Base-by-base conservation (phyloP, 441 rosid genomes). In the Pelargonium australe region DNA sequence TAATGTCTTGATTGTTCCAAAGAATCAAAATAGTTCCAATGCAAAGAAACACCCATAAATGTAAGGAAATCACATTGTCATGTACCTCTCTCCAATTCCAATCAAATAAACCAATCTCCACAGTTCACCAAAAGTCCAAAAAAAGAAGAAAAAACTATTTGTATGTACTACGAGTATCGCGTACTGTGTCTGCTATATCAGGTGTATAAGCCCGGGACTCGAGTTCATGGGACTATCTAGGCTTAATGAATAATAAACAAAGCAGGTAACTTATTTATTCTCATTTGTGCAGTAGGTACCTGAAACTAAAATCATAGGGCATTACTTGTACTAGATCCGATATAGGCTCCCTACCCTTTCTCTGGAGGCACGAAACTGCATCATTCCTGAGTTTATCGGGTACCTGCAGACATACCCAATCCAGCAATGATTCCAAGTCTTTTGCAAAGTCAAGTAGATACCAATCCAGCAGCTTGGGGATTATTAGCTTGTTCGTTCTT, bases 381-480 rank as follows among this genome's bases (percentile, higher is more conserved):
- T 87, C 84, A 73, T 85, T 86, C 25, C 88, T 82, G 9, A 83
- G 74, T 43, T 87, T 89, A 83, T 81, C 84, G 60, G 96, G 98
- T 73, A 90, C 71, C 77, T 92, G 96, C 64, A 88, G 94, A 82
- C 85, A 87, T 62, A 89, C 78, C 98, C 96, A 90, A 72, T 92
- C 96, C 5, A 92, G 87, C 73, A 92, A 77, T 25, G 94, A 92
- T 68, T 85, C 92, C 65, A 80, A 64, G 81, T 92, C 92, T 75
- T 92, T 92, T 14, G 96, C 92, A 76, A 90, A 89, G 81, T 92
- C 97, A 7, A 84, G 88, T 67, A 85, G 78, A 76, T 92, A 92
- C 96, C 98, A 84, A 74, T 87, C 90, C 73, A 92, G 78, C 75
- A 90, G 73, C 77, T 90, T 90, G 0, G 92, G 92, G 64, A 90